Percentiles rank a stretch among this genome's conserved stretches.
Evolutionary conservation across 192 early-diverging fungal species (phyloP).

Genomic region (Backusella liffmaniae): DNA sequence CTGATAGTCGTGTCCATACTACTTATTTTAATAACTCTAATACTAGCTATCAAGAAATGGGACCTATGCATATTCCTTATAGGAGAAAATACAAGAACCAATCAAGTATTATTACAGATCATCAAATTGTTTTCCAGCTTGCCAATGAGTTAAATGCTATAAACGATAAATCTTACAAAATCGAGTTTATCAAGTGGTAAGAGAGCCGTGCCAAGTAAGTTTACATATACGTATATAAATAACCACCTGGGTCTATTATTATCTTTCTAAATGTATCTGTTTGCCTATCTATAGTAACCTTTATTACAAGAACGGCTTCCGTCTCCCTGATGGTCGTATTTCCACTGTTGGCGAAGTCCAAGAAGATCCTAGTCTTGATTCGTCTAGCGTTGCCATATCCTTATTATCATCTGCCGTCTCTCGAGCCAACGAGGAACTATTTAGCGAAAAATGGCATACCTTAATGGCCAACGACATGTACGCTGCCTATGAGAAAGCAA

Average conservation of each 20-base stretch:
- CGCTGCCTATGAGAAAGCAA: slow-evolving; percentile 8
- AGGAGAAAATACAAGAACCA: not conserved
- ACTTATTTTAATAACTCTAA: slow-evolving; percentile 25
- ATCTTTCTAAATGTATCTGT: too few relatives aligned
- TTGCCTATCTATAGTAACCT: not conserved
- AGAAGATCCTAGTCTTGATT: not conserved
- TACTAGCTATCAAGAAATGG: slow-evolving; percentile 25
- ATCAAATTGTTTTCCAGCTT: slow-evolving; percentile 32
- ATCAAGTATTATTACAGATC: slow-evolving; percentile 10
- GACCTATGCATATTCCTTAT: not conserved
- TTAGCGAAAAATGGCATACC: slow-evolving; percentile 9
- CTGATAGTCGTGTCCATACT: slow-evolving; percentile 24
- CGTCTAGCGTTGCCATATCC: not conserved
- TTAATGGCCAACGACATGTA: slow-evolving; percentile 18
- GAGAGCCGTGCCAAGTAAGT: slow-evolving; percentile 20
- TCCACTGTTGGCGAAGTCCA: slow-evolving; percentile 13
- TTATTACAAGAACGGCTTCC: slow-evolving; percentile 13
- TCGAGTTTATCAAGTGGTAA: slow-evolving; percentile 21
- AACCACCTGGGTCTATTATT: too few relatives aligned
- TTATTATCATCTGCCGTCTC: not conserved
- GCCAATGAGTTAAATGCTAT: slow-evolving; percentile 20
- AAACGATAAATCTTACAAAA: slow-evolving; percentile 8
- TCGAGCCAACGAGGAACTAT: not conserved
- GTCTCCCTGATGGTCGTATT: slow-evolving; percentile 19
- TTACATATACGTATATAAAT: not conserved